Percentiles rank a stretch among this genome's conserved stretches.
These are phyloP conservation scores for Carex sylvatica DNA, from an alignment of 202 grass and related monocot genomes.

Conservation along the genomic window DNA sequence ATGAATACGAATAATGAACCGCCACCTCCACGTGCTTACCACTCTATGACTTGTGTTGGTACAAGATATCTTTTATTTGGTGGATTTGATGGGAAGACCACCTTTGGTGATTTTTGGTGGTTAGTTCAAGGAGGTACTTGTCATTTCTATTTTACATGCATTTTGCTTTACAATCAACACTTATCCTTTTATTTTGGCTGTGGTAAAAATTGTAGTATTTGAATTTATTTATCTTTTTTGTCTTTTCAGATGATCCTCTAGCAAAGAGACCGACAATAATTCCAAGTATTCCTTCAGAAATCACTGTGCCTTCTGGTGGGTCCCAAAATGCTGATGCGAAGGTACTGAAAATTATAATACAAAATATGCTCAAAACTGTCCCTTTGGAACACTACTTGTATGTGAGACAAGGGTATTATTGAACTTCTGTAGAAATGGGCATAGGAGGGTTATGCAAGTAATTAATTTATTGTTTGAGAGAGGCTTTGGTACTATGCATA, in stretches of 20 bases:
- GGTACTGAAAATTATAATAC: constrained; percentile 36
- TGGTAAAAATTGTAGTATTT: background rate
- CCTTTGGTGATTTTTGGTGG: constrained; percentile 97
- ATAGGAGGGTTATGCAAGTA: background rate
- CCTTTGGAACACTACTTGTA: background rate
- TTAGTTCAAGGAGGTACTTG: constrained; percentile 87
- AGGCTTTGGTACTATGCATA: too few relatives aligned
- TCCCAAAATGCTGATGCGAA: constrained; percentile 35
- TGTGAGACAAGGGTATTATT: background rate
- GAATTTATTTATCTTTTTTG: background rate
- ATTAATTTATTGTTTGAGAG: background rate
- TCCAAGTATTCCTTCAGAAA: constrained; percentile 42
- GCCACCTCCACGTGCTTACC: constrained; percentile 79
- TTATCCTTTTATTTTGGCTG: constrained; percentile 13
- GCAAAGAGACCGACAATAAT: constrained; percentile 49
- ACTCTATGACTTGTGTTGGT: constrained; percentile 81
- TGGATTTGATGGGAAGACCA: constrained; percentile 96
- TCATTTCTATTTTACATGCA: constrained; percentile 3
- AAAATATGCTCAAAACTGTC: background rate
- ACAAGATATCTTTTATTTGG: constrained; percentile 91
- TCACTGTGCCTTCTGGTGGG: constrained; percentile 32
- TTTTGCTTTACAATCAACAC: background rate
- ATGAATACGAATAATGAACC: constrained; percentile 69
- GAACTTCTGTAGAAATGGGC: background rate
- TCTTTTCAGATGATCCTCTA: constrained; percentile 78